Conservation (phyloP, 2,329 filamentous ascomycete genomes). For the Aureobasidium sp. region DNA sequence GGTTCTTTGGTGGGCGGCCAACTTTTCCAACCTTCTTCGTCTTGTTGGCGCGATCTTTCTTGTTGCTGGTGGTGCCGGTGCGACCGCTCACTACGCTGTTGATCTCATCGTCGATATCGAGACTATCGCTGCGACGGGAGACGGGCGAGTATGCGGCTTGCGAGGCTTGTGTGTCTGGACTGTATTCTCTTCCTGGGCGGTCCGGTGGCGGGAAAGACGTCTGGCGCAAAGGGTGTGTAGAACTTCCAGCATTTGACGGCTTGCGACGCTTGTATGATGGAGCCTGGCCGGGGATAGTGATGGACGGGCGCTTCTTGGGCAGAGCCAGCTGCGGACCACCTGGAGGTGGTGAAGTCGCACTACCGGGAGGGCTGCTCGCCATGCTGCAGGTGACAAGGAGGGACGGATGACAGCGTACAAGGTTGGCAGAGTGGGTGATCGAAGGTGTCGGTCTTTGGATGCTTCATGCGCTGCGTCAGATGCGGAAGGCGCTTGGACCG, state of each 20-base stretch:
- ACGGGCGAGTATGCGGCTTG: conserved; percentile 14
- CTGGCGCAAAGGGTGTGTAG: conserved; percentile 65
- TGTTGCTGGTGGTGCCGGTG: background rate
- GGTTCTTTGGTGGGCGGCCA: conserved; percentile 11
- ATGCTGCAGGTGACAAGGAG: background rate
- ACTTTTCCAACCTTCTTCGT: conserved; percentile 14
- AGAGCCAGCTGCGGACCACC: conserved; percentile 32
- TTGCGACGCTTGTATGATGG: conserved; percentile 59
- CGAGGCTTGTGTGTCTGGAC: conserved; percentile 16
- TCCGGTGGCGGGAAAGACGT: conserved; percentile 65
- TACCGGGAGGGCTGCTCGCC: conserved; percentile 16
- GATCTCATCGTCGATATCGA: conserved; percentile 30
- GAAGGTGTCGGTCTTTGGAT: background rate
- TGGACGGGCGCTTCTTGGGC: conserved; percentile 56
- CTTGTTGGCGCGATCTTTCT: conserved; percentile 35
- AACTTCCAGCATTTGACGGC: conserved; percentile 52
- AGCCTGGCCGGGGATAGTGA: conserved; percentile 43
- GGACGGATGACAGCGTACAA: background rate
- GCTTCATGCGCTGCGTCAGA: conserved; percentile 4
- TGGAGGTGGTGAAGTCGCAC: conserved; percentile 16
- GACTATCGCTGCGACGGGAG: conserved; percentile 18
- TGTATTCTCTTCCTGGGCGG: conserved; percentile 25
- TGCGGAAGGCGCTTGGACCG: conserved; percentile 10
- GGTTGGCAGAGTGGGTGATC: background rate
- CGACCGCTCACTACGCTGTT: conserved; percentile 24